These are phyloP conservation scores for Aquilaria yunnanensis DNA, from an alignment of 345 rosid genomes.

Conservation along the genomic window DNA sequence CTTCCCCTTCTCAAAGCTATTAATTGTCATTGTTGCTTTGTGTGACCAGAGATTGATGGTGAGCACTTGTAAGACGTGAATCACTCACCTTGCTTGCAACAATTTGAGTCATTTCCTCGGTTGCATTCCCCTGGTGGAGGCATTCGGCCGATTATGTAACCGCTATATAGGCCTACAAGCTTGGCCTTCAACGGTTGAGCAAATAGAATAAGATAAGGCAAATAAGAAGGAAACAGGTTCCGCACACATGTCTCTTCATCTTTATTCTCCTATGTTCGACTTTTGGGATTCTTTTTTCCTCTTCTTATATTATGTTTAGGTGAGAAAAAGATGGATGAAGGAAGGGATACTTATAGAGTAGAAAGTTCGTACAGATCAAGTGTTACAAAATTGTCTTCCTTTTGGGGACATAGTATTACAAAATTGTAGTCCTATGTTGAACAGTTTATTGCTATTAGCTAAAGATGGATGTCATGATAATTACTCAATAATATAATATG, in stretches of 20 bases:
- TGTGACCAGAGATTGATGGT: neutral
- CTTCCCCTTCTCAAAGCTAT: neutral
- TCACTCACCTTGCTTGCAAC: constrained; percentile 6
- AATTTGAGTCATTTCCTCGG: neutral
- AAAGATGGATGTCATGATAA: too few relatives aligned
- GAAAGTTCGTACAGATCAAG: too few relatives aligned
- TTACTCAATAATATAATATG: too few relatives aligned
- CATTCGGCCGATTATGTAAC: constrained; percentile 2
- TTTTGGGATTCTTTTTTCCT: neutral
- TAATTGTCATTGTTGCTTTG: neutral
- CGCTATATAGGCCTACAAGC: constrained; percentile 1
- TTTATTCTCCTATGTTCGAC: neutral
- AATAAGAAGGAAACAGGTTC: neutral
- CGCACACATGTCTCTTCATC: constrained; percentile 4
- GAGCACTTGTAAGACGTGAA: constrained; percentile 9
- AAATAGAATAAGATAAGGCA: neutral
- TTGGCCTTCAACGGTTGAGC: constrained; percentile 3
- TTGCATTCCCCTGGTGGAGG: constrained; percentile 12
- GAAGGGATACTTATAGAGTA: too few relatives aligned
- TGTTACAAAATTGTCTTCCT: too few relatives aligned
- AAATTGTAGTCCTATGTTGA: too few relatives aligned
- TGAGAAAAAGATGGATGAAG: too few relatives aligned
- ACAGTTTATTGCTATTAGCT: too few relatives aligned
- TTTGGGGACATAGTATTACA: too few relatives aligned
- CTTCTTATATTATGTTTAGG: too few relatives aligned